Evolutionary conservation across 2,329 filamentous ascomycete species (phyloP).

Genomic region (Diaporthe sp.): DNA sequence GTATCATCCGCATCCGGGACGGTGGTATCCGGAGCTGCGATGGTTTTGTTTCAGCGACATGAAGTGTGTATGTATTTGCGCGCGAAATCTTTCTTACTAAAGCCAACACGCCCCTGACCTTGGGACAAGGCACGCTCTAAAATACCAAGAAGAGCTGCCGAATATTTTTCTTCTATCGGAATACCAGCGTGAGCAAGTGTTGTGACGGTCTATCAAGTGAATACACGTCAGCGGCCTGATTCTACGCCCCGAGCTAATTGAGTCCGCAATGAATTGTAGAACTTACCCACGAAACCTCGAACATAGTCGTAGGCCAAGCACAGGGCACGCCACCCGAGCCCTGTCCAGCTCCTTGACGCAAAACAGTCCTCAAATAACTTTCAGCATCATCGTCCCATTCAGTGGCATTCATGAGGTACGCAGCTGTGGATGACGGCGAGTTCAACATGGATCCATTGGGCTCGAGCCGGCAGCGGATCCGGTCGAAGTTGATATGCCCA

Average conservation of each 20-base stretch:
- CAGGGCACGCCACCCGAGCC: background rate
- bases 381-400: background rate
- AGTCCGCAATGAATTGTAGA: no score
- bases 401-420: background rate
- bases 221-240: background rate
- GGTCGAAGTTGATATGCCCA: constrained; percentile 10
- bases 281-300: background rate
- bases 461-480: background rate
- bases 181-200: background rate
- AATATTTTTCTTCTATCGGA: background rate
- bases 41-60: no score
- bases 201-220: background rate
- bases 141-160: background rate
- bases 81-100: background rate
- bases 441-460: background rate
- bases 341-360: background rate
- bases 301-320: background rate
- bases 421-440: constrained; percentile 2
- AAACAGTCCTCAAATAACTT: background rate
- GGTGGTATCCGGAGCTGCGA: background rate
- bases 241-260: no score
- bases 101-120: background rate
- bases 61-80: no score
- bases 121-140: background rate
- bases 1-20: constrained; percentile 12